These are phyloP conservation scores for Simplicillium aogashimaense DNA, from an alignment of 2,329 filamentous ascomycete genomes.

Conservation along the genomic window DNA sequence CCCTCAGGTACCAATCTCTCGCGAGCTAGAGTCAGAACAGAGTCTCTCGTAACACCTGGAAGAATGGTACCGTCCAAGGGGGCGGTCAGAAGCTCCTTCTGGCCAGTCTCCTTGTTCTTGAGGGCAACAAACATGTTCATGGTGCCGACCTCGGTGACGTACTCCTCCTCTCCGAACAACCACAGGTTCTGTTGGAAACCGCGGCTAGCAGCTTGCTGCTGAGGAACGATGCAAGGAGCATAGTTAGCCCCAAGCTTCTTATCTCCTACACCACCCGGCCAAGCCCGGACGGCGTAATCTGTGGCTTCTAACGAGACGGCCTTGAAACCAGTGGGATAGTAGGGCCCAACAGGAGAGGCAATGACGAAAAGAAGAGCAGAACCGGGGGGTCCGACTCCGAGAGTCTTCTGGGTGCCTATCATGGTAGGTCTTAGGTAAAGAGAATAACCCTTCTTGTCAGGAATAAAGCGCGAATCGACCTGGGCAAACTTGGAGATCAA, in stretches of 20 bases:
- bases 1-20: constrained; percentile 77
- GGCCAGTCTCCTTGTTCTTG: constrained; percentile 74
- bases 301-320: constrained; percentile 92
- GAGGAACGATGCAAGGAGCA: constrained; percentile 96
- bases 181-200: constrained; percentile 98
- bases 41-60: constrained; percentile 89
- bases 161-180: constrained; percentile 94
- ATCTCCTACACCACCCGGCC: constrained; percentile 95
- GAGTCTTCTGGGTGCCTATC: constrained; percentile 91
- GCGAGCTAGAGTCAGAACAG: constrained; percentile 73
- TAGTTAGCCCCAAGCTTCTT: constrained; percentile 99
- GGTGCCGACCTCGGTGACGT: constrained; percentile 92
- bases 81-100: constrained; percentile 89
- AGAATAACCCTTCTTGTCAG: constrained; percentile 77
- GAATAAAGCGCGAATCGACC: constrained; percentile 84
- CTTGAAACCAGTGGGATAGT: constrained; percentile 98
- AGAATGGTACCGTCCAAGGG: constrained; percentile 95
- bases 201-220: constrained; percentile 79
- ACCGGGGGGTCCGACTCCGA: constrained; percentile 86
- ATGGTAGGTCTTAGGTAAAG: constrained; percentile 93
- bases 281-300: constrained; percentile 91
- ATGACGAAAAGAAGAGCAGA: constrained; percentile 91
- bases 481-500: constrained; percentile 73
- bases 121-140: constrained; percentile 97
- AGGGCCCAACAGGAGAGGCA: constrained; percentile 90